Evolutionary conservation across 2,329 filamentous ascomycete species (phyloP), one percentile per base, ranked within the genome.

Genomic region (Trematosphaeria pertusa): DNA sequence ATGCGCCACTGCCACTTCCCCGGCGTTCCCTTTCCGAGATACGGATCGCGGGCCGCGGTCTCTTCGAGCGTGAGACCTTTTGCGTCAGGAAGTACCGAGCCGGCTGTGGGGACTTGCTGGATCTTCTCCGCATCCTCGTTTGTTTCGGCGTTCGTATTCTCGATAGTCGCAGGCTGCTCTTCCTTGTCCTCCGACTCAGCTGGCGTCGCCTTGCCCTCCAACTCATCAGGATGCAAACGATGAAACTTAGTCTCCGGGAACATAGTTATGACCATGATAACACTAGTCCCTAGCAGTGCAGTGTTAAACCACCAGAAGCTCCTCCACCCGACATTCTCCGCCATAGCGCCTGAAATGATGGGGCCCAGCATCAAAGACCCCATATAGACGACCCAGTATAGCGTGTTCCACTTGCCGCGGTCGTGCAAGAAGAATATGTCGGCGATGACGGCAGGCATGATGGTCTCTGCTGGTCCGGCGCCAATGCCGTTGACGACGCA

Each of bases 231-330:
- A 41, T 76, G 72, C 3, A 52, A 48, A 10, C 84, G 80, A 44
- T 80, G 76, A 70, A 78, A 87, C 51, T 80, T 81, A 0, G 84
- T 87, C 62, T 87, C 84, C 0, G 85, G 85, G 56, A 86, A 86
- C 58, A 82, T 72, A 60, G 85, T 82, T 20, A 86, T 63, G 24
- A 80, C 74, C 60, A 82, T 72, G 4, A 84, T 21, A 17, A 81
- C 67, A 0, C 77, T 76, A 3, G 81, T 58, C 1, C 71, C 78
- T 2, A 84, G 67, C 1, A 87, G 39, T 1, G 64, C 84, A 2
- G 82, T 79, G 52, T 86, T 86, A 52, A 87, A 73, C 84, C 84
- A 87, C 81, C 83, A 87, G 64, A 87, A 87, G 58, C 73, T 83
- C 19, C 82, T 73, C 80, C 82, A 86, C 37, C 83, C 83, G 3